Conservation (phyloP, 2,329 filamentous ascomycete genomes). For the Talaromyces sp. region DNA sequence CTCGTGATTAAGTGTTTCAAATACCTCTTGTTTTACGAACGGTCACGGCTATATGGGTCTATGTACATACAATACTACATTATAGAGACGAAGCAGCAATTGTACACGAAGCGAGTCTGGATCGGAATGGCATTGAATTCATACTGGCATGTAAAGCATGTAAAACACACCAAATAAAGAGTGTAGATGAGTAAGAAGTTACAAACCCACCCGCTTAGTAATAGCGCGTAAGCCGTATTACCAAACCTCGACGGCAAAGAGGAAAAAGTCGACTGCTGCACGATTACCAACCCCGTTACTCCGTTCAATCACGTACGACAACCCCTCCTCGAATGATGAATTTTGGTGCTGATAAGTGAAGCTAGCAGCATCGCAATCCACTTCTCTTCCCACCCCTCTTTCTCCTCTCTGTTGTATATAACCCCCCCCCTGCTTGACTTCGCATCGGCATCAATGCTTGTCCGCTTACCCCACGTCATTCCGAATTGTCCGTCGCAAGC, state of each 20-base stretch:
- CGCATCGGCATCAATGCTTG: slow-evolving; percentile 15
- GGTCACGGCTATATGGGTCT: background rate
- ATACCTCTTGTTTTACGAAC: slow-evolving; percentile 8
- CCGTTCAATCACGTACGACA: background rate
- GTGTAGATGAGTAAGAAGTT: background rate
- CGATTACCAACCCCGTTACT: background rate
- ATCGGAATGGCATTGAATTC: background rate
- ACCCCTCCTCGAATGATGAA: slow-evolving; percentile 2
- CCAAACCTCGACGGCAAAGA: background rate
- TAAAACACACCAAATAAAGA: too few relatives aligned
- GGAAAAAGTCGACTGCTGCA: background rate
- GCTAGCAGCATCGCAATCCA: background rate
- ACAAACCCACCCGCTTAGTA: background rate
- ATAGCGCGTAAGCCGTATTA: background rate
- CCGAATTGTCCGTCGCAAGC: slow-evolving; percentile 16
- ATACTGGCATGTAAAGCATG: too few relatives aligned
- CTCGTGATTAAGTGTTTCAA: slow-evolving; percentile 1
- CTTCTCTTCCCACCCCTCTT: background rate
- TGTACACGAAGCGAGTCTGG: slow-evolving; percentile 9
- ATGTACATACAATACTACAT: slow-evolving; percentile 13
- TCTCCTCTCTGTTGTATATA: background rate
- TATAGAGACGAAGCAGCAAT: slow-evolving; percentile 13
- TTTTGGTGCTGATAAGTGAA: background rate
- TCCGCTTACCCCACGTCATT: slow-evolving; percentile 13
- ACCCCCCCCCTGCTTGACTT: slow-evolving; percentile 3